Base-by-base conservation (phyloP, 495 filamentous ascomycete species). In the Hyphodiscus hymeniophilus region DNA sequence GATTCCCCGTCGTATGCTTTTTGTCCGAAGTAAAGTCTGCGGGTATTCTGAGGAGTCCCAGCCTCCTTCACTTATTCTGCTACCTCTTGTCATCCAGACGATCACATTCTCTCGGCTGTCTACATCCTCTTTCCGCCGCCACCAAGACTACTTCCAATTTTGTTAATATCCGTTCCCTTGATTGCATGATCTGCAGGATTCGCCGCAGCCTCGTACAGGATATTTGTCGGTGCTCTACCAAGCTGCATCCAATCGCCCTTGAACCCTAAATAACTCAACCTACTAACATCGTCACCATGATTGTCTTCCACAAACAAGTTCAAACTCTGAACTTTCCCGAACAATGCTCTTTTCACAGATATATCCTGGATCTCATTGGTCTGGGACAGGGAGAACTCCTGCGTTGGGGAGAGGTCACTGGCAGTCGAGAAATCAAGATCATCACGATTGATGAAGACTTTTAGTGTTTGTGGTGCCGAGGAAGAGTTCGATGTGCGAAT, bases 151-250 rank as follows among this genome's bases (percentile, higher is more conserved):
- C 64, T 66, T 2, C 75, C 74, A 59, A 79, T 60, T 61, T 68
- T 53, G 55, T 71, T 65, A 48, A 71, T 63, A 44, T 39, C 57
- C 35, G 65, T 65, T 22, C 70, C 69, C 61, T 70, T 72, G 3
- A 77, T 16, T 38, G 58, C 71, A 69, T 97, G 92, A 67, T 98
- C 92, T 45, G 63, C 74, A 13, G 91, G 91, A 56, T 95, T 95
- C 24, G 92, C 82, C 13, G 92, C 90, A 16, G 87, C 85, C 74
- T 98, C 92, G 63, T 97, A 98, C 39, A 94, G 54, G 53, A 95
- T 85, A 49, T 83, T 85, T 3, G 84, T 67, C 12, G 92, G 88
- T 60, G 94, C 89, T 36, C 84, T 75, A 16, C 82, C 89, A 57
- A 94, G 62, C 58, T 80, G 78, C 79, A 89, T 87, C 68, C 87